phyloP scores from a whole-genome alignment of 2,329 filamentous ascomycete species.

The Fonsecaea nubica region DNA sequence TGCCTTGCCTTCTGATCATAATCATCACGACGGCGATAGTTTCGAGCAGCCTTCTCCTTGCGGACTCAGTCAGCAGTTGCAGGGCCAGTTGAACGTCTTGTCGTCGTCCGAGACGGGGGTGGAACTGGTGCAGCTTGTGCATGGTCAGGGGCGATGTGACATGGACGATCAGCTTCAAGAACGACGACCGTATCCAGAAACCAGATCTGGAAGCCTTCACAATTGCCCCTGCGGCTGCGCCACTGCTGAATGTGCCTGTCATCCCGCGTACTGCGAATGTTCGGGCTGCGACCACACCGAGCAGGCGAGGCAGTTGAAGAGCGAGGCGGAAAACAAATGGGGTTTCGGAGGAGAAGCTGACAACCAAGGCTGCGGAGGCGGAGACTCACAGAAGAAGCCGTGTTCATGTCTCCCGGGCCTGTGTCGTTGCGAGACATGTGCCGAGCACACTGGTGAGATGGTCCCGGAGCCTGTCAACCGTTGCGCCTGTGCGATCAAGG shows the following conservation, averaged over 20 bases:
- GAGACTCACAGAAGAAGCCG: background rate
- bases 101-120: background rate
- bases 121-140: background rate
- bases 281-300: conserved; percentile 19
- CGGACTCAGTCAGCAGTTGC: background rate
- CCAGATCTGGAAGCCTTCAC: background rate
- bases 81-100: background rate
- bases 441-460: background rate
- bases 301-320: conserved; percentile 7
- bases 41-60: background rate
- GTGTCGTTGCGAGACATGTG: conserved; percentile 2
- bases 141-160: background rate
- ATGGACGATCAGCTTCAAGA: conserved; percentile 9
- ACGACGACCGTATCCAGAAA: background rate
- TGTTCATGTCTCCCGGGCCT: conserved; percentile 19
- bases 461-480: background rate
- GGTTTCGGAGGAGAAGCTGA: background rate
- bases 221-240: conserved; percentile 16
- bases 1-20: background rate
- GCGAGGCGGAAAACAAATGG: conserved; percentile 10
- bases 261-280: conserved; percentile 21
- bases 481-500: background rate
- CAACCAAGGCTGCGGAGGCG: too few relatives aligned
- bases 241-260: conserved; percentile 8
- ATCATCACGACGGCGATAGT: background rate